Evolutionary conservation across 345 rosid genomes (phyloP).

Genomic region (Eucalyptus sp.): DNA sequence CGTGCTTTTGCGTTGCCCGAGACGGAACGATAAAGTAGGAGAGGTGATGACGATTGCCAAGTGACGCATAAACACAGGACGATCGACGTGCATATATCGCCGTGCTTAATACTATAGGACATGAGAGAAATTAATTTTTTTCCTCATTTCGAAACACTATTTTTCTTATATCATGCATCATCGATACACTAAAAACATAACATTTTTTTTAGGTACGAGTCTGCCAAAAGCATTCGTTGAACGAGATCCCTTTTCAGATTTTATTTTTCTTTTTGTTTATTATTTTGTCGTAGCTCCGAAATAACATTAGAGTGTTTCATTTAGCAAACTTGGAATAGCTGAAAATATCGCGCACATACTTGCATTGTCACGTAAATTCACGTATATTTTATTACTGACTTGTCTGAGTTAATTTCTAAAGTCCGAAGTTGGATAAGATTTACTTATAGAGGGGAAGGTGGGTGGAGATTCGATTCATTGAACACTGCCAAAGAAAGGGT

Average conservation of each 20-base stretch:
- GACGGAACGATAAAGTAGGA: neutral
- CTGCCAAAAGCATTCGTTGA: neutral
- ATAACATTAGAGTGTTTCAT: neutral
- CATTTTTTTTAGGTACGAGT: neutral
- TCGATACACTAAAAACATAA: neutral
- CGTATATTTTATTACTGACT: neutral
- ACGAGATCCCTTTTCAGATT: accelerated
- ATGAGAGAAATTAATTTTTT: neutral
- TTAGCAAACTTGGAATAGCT: neutral
- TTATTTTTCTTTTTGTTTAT: too few species aligned
- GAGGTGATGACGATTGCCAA: neutral
- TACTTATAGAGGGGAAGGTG: too few species aligned
- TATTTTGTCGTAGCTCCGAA: accelerated
- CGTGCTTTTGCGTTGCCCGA: neutral
- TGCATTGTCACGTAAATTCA: accelerated
- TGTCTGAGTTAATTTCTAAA: neutral
- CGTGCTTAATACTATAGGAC: neutral
- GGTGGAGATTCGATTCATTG: neutral
- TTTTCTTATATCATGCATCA: neutral
- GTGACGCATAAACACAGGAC: neutral
- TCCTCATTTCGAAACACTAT: neutral
- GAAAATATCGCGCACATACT: accelerated
- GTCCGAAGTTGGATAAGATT: neutral
- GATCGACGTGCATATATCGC: neutral
- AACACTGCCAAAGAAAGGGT: neutral